phyloP scores from a whole-genome alignment of 805 yeast genomes.

The Candida argentea region DNA sequence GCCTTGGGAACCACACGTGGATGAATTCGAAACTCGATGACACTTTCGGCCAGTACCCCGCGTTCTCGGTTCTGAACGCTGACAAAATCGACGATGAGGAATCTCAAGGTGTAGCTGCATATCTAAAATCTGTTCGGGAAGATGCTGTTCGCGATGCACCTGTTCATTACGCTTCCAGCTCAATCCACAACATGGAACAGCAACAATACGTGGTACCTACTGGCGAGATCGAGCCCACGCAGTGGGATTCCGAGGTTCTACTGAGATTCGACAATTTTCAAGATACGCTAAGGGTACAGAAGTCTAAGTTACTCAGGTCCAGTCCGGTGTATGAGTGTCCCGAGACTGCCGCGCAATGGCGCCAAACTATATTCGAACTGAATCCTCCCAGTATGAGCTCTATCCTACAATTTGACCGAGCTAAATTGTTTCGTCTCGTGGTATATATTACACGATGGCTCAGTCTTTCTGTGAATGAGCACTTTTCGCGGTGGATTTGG shows the following conservation, averaged over 20 bases:
- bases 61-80: constrained; percentile 10
- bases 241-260: no score
- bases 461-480: constrained; percentile 16
- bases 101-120: constrained; percentile 10
- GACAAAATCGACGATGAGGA: constrained; percentile 4
- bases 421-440: constrained; percentile 23
- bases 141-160: constrained; percentile 20
- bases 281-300: no score
- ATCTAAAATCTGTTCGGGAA: constrained; percentile 18
- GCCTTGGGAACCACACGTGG: no score
- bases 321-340: constrained; percentile 5
- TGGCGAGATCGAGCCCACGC: no score
- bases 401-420: constrained; percentile 14
- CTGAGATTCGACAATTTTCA: no score
- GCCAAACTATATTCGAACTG: constrained; percentile 16
- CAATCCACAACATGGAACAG: background rate
- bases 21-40: constrained; percentile 14
- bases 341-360: constrained; percentile 22
- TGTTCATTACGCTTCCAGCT: constrained; percentile 6
- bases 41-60: constrained; percentile 21
- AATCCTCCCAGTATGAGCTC: constrained; percentile 19
- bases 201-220: background rate
- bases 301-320: background rate
- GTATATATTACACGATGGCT: constrained; percentile 29
- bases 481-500: constrained; percentile 28